These are phyloP conservation scores for Trichosporon sp. DNA, from an alignment of 1,284 basidiomycete species.

Conservation along the genomic window DNA sequence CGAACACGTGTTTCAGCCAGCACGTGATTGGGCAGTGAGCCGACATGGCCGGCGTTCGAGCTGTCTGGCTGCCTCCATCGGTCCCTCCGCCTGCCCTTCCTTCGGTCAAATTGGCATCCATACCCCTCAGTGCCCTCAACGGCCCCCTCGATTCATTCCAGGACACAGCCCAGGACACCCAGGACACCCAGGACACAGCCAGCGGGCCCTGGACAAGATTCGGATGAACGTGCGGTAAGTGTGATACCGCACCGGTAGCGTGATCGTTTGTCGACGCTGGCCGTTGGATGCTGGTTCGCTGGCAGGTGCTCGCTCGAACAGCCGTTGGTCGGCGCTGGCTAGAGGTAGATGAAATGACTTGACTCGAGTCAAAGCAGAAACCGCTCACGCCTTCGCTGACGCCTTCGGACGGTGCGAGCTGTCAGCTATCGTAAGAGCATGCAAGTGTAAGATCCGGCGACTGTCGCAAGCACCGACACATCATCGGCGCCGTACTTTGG, in stretches of 20 bases:
- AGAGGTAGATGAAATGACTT: too few relatives aligned
- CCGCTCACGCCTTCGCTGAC: neutral
- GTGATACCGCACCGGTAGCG: neutral
- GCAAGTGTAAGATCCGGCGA: neutral
- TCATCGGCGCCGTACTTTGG: too few relatives aligned
- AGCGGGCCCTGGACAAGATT: neutral
- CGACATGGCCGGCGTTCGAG: slow-evolving; percentile 1
- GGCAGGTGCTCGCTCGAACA: too few relatives aligned
- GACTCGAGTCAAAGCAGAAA: neutral
- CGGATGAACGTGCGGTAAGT: neutral
- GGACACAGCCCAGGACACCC: too few relatives aligned
- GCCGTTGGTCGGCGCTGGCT: too few relatives aligned
- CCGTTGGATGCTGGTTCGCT: neutral
- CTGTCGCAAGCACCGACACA: too few relatives aligned
- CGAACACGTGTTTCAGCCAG: neutral
- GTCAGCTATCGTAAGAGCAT: neutral
- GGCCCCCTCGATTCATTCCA: neutral
- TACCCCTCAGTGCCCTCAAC: too few relatives aligned
- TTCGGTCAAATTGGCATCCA: neutral
- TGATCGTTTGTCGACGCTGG: neutral
- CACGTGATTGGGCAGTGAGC: neutral
- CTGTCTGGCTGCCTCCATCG: too few relatives aligned
- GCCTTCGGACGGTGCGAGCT: neutral
- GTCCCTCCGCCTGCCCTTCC: too few relatives aligned
- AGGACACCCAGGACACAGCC: neutral